phyloP scores from a whole-genome alignment of 192 early-diverging fungal species.

The Dimargaris verticillata region DNA sequence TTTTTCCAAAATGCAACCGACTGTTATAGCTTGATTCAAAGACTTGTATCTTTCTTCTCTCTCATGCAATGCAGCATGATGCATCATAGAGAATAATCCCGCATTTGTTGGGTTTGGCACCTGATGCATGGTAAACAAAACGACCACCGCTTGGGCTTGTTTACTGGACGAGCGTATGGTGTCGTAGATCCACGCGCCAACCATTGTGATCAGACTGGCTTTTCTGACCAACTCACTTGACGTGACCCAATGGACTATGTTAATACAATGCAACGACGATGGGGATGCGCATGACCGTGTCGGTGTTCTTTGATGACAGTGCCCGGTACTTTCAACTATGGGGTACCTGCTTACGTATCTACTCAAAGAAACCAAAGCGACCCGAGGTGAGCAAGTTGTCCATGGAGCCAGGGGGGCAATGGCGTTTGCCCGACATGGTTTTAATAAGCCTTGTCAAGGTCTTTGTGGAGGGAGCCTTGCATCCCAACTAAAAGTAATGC shows the following conservation, averaged over 20 bases:
- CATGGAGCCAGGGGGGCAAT: no score
- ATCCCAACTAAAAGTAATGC: not conserved
- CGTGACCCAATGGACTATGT: no score
- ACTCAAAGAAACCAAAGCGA: not conserved
- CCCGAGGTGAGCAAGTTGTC: not conserved
- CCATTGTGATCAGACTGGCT: no score
- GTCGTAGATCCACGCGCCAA: no score
- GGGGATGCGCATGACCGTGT: no score
- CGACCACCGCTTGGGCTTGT: no score
- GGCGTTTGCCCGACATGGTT: not conserved
- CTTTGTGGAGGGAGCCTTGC: not conserved
- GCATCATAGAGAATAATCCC: not conserved
- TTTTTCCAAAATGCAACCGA: not conserved
- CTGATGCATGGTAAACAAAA: no score
- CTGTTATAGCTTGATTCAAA: not conserved
- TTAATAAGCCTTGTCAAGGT: not conserved
- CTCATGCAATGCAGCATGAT: not conserved
- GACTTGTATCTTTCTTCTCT: not conserved
- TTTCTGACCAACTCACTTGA: no score
- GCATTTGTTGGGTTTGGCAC: not conserved
- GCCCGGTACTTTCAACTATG: conserved; percentile 6
- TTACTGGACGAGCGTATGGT: no score
- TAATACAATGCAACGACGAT: no score
- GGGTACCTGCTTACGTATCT: conserved; percentile 10
- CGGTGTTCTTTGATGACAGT: not conserved